Evolutionary conservation across 257 asterid genomes (phyloP).

Genomic region (Solanum acaule): DNA sequence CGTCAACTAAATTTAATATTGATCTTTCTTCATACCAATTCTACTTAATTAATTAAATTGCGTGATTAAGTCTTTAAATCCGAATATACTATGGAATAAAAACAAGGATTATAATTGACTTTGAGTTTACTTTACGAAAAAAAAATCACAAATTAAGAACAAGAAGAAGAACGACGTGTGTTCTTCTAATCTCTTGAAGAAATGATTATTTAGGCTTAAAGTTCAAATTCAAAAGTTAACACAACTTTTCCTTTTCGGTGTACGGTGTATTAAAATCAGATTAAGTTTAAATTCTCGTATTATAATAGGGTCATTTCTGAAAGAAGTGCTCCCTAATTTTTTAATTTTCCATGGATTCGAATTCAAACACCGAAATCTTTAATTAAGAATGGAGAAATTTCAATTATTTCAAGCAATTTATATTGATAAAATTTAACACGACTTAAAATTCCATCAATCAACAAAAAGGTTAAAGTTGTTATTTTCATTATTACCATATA

Average conservation of each 20-base stretch:
- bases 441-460: background rate
- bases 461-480: background rate
- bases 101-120: background rate
- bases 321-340: background rate
- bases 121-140: background rate
- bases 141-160: background rate
- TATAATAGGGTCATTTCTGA: background rate
- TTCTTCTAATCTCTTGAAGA: background rate
- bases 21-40: background rate
- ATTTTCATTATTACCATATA: background rate
- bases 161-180: background rate
- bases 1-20: background rate
- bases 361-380: fast-evolving
- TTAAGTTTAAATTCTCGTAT: background rate
- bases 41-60: background rate
- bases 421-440: background rate
- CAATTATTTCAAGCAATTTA: fast-evolving
- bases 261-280: fast-evolving
- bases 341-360: fast-evolving
- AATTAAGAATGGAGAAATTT: fast-evolving
- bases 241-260: background rate
- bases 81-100: background rate
- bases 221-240: background rate
- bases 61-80: background rate
- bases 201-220: background rate